Evolutionary conservation across 176 grass and related monocot species (phyloP), one percentile per base, ranked within the genome.

Genomic region (Oryza glaberrima): DNA sequence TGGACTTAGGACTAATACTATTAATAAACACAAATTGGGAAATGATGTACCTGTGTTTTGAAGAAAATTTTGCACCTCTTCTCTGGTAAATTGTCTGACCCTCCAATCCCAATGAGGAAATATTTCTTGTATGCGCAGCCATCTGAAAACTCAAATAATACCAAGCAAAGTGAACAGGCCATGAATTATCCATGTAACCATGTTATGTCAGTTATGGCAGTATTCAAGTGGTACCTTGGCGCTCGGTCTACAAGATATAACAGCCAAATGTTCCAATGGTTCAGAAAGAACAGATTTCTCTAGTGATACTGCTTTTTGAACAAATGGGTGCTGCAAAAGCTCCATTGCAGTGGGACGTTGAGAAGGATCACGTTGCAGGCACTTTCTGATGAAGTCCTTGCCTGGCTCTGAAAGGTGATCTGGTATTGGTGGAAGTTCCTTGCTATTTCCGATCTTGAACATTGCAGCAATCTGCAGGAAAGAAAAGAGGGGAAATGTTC

Each of bases 381-480:
- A 99, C 75, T 80, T 85, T 69, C 90, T 91, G 87, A 99, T 86
- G 69, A 99, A 99, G 67, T 99, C 97, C 65, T 94, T 92, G 78
- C 92, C 87, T 12, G 79, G 84, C 23, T 92, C 94, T 4, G 97
- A 99, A 35, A 96, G 92, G 81, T 96, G 87, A 85, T 99, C 97
- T 52, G 97, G 97, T 60, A 94, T 96, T 83, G 86, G 81, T 7
- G 97, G 92, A 82, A 99, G 91, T 49, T 99, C 97, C 84, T 94
- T 99, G 77, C 97, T 96, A 79, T 99, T 96, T 79, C 97, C 97
- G 73, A 99, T 99, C 87, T 99, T 99, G 87, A 99, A 96, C 88
- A 99, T 92, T 73, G 97, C 97, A 86, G 97, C 97, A 75, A 99
- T 99, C 94, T 99, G 86, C 85, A 47, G 44, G 26, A 61, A 34